A percentile compares a stretch with the other conserved stretches of the same genome.
Conservation (phyloP, 2,329 filamentous ascomycete species). For the Esteya vermicola region DNA sequence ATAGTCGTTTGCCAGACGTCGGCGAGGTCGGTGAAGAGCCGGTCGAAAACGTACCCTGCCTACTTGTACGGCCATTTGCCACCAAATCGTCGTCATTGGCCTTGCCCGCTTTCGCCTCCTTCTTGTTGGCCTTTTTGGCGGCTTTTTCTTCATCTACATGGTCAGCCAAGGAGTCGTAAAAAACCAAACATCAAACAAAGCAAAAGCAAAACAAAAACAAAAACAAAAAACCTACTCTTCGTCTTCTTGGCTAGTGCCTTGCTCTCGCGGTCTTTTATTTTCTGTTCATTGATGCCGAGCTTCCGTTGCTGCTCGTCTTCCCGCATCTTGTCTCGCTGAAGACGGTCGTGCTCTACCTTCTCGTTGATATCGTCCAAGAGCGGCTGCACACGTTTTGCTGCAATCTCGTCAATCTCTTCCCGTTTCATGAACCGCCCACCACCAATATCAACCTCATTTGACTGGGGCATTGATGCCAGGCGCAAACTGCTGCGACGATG, state of each 20-base stretch:
- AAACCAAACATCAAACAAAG: too few relatives aligned
- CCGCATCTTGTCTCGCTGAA: constrained; percentile 48
- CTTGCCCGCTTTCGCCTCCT: constrained; percentile 7
- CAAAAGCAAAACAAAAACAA: too few relatives aligned
- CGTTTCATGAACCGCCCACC: constrained; percentile 69
- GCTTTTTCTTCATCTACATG: constrained; percentile 24
- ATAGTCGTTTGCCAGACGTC: too few relatives aligned
- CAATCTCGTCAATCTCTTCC: constrained; percentile 66
- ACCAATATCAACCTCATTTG: constrained; percentile 52
- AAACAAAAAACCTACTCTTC: constrained; percentile 28
- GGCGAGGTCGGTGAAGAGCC: background rate
- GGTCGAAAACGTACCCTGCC: background rate
- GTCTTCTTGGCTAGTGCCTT: constrained; percentile 33
- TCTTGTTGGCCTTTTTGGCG: background rate
- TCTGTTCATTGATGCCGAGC: too few relatives aligned
- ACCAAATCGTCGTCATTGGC: constrained; percentile 29
- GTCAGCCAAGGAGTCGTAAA: background rate
- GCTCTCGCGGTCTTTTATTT: constrained; percentile 13
- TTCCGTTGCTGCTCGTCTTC: constrained; percentile 49
- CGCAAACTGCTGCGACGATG: constrained; percentile 48
- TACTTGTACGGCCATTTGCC: background rate
- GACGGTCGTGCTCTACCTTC: constrained; percentile 58
- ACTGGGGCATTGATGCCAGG: constrained; percentile 35
- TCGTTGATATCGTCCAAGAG: constrained; percentile 74
- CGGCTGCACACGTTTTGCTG: constrained; percentile 62